Conservation (phyloP, 495 filamentous ascomycete genomes). For the Viridothelium virens region DNA sequence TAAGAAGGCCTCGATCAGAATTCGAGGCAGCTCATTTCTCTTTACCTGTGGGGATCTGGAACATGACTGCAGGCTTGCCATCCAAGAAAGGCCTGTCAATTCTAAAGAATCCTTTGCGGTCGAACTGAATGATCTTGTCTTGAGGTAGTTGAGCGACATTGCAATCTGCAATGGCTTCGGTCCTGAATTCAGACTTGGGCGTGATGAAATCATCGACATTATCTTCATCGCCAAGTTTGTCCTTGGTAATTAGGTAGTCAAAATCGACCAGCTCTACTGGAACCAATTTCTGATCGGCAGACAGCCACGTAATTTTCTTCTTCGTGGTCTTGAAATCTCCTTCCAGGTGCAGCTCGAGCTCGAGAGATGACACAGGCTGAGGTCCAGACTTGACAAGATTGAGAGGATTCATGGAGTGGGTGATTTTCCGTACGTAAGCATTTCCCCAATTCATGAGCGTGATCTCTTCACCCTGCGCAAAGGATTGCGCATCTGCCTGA, state of each 20-base stretch:
- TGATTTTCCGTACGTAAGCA: constrained; percentile 70
- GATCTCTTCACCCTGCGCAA: constrained; percentile 81
- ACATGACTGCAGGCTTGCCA: constrained; percentile 37
- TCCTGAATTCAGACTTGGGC: constrained; percentile 64
- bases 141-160: constrained; percentile 67
- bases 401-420: constrained; percentile 47
- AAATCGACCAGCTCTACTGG: constrained; percentile 84
- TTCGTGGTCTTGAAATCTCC: constrained; percentile 90
- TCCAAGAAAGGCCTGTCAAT: constrained; percentile 53
- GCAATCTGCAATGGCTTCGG: constrained; percentile 68
- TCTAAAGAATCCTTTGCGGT: constrained; percentile 84
- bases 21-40: background rate
- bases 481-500: constrained; percentile 74
- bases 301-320: constrained; percentile 92
- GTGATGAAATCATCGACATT: constrained; percentile 73
- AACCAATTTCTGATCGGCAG: constrained; percentile 64
- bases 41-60: constrained; percentile 39
- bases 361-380: constrained; percentile 53
- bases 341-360: constrained; percentile 72
- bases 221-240: constrained; percentile 76
- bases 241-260: constrained; percentile 87
- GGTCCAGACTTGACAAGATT: constrained; percentile 22
- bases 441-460: constrained; percentile 97
- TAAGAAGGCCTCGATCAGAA: too few species aligned
- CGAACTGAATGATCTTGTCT: constrained; percentile 87